Evolutionary conservation across 2,329 filamentous ascomycete species (phyloP).

Genomic region (Chrysoporthe puriensis): DNA sequence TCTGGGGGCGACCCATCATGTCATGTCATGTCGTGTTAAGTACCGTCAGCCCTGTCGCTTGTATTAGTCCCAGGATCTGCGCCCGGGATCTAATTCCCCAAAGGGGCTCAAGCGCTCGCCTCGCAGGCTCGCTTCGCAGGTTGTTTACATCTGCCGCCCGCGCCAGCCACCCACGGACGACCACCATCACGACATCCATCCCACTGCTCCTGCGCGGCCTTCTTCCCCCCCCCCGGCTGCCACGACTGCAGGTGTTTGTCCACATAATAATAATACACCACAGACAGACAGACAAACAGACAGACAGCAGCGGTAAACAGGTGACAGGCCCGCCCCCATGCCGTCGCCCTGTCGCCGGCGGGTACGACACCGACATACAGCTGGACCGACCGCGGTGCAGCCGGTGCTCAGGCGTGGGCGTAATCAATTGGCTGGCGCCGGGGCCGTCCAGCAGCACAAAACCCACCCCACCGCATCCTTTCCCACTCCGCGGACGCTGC

Average conservation of each 20-base stretch:
- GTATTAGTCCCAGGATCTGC: neutral
- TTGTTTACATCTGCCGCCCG: neutral
- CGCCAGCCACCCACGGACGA: neutral
- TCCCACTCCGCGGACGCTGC: slow-evolving; percentile 5
- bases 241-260: too few relatives aligned
- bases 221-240: neutral
- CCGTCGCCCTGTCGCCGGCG: slow-evolving; percentile 22
- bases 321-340: neutral
- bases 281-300: too few relatives aligned
- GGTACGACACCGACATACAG: slow-evolving; percentile 29
- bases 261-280: too few relatives aligned
- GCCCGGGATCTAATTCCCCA: neutral
- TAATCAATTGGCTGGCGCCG: slow-evolving; percentile 37
- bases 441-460: slow-evolving; percentile 16
- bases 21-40: too few relatives aligned
- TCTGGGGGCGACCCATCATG: too few relatives aligned
- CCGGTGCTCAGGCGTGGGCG: slow-evolving; percentile 30
- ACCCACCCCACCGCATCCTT: slow-evolving; percentile 12
- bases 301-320: neutral
- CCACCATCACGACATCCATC: neutral
- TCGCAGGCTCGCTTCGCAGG: neutral
- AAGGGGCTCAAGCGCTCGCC: neutral
- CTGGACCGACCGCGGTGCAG: slow-evolving; percentile 11
- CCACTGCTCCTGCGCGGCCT: neutral
- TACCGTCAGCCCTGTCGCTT: slow-evolving; percentile 13